Percentiles rank a stretch among this genome's conserved stretches.
These are phyloP conservation scores for Helianthus tuberosus DNA, from an alignment of 129 eudicot genomes.

Conservation along the genomic window DNA sequence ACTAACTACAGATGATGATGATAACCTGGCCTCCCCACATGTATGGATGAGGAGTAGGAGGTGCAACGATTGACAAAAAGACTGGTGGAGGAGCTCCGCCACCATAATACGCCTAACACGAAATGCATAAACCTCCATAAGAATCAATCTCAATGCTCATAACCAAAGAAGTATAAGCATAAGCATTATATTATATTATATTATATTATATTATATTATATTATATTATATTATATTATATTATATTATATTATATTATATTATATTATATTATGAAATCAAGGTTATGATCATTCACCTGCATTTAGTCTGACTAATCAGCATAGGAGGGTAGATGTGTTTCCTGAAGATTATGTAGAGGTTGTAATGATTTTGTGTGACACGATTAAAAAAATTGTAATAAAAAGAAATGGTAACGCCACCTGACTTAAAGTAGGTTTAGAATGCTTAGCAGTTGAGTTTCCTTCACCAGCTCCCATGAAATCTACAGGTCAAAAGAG, in stretches of 20 bases:
- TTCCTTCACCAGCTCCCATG: slow-evolving; percentile 79
- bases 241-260: too few relatives aligned
- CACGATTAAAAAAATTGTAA: background rate
- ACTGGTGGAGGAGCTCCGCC: slow-evolving; percentile 86
- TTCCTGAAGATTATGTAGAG: slow-evolving; percentile 48
- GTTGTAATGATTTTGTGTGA: background rate
- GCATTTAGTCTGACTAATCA: slow-evolving; percentile 93
- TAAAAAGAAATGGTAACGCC: slow-evolving; percentile 2
- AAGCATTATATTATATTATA: background rate
- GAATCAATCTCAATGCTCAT: slow-evolving; percentile 3
- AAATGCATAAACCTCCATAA: slow-evolving; percentile 13
- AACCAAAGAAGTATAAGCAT: slow-evolving; percentile 5
- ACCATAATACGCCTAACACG: slow-evolving; percentile 79
- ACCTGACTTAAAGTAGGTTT: slow-evolving; percentile 70
- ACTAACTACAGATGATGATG: background rate
- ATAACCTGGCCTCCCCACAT: slow-evolving; percentile 94
- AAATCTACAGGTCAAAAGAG: slow-evolving; percentile 17
- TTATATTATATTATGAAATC: background rate
- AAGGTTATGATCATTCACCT: slow-evolving; percentile 45
- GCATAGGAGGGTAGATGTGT: slow-evolving; percentile 65
- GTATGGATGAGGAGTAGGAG: slow-evolving; percentile 95
- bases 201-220: too few relatives aligned
- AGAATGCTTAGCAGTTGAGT: slow-evolving; percentile 61
- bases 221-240: too few relatives aligned
- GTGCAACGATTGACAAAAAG: slow-evolving; percentile 74